These are phyloP conservation scores for Achaetomiella virescens DNA, from an alignment of 495 filamentous ascomycete genomes.

Conservation along the genomic window DNA sequence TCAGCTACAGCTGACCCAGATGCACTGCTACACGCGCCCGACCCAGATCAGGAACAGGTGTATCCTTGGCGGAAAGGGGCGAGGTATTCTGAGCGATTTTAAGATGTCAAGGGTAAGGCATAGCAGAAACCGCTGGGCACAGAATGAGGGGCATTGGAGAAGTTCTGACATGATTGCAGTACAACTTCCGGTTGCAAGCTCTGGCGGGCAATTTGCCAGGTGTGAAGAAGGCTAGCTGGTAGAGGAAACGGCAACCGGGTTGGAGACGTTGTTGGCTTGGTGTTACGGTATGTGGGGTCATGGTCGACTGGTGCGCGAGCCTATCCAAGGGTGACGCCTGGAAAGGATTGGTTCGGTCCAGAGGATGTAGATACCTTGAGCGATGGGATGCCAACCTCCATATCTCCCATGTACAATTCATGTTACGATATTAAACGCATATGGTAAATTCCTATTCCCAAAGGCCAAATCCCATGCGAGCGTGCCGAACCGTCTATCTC, in stretches of 20 bases:
- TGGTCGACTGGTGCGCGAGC: background rate
- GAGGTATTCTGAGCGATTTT: conserved; percentile 84
- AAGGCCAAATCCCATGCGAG: conserved; percentile 16
- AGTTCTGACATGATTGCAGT: conserved; percentile 47
- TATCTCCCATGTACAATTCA: conserved; percentile 16
- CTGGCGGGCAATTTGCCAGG: conserved; percentile 83
- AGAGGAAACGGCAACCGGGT: conserved; percentile 19
- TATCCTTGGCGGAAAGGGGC: conserved; percentile 76
- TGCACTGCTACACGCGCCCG: conserved; percentile 88
- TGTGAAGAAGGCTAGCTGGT: conserved; percentile 96
- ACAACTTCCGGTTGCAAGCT: conserved; percentile 84
- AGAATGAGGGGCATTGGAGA: conserved; percentile 23
- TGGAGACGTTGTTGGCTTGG: background rate
- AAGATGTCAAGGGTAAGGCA: conserved; percentile 77
- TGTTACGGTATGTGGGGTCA: background rate
- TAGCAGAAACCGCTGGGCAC: background rate
- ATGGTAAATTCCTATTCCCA: background rate
- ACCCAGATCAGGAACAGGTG: conserved; percentile 94
- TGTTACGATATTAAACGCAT: conserved; percentile 25
- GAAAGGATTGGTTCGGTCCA: background rate
- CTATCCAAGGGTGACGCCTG: too few species aligned
- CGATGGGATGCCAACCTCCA: conserved; percentile 1
- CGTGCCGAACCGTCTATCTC: conserved; percentile 4
- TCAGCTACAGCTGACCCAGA: conserved; percentile 84
- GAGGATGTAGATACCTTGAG: background rate